Conservation (phyloP, 495 filamentous ascomycete species). For the Tuber indicum region DNA sequence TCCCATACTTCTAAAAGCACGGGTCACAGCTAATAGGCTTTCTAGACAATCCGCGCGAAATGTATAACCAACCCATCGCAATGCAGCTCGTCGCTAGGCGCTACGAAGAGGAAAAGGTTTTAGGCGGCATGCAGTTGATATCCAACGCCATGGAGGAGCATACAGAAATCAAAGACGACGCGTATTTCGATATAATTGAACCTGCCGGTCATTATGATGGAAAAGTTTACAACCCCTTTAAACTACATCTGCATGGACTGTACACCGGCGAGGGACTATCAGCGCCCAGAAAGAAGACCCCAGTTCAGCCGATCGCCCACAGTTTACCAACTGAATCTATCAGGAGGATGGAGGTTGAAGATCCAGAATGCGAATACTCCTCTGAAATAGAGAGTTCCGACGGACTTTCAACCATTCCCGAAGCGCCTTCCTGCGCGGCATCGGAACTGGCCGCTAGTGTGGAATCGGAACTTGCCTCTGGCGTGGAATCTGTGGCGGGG, state of each 20-base stretch:
- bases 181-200: background rate
- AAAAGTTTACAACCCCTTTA: background rate
- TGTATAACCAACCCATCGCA: slow-evolving; percentile 81
- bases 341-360: background rate
- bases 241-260: background rate
- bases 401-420: background rate
- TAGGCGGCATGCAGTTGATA: slow-evolving; percentile 66
- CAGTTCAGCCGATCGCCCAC: background rate
- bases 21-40: slow-evolving; percentile 3
- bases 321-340: background rate
- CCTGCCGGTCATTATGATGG: background rate
- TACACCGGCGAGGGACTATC: background rate
- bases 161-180: background rate
- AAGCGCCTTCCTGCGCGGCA: background rate
- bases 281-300: background rate
- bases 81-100: slow-evolving; percentile 80
- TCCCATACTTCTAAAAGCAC: background rate
- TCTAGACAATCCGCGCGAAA: slow-evolving; percentile 48
- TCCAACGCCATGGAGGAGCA: background rate
- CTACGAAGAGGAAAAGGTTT: slow-evolving; percentile 86
- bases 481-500: background rate
- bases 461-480: background rate
- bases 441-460: background rate
- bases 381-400: background rate
- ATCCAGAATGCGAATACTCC: background rate